These are phyloP conservation scores for Aureobasidium sp. DNA, from an alignment of 2,329 filamentous ascomycete species.

Conservation along the genomic window DNA sequence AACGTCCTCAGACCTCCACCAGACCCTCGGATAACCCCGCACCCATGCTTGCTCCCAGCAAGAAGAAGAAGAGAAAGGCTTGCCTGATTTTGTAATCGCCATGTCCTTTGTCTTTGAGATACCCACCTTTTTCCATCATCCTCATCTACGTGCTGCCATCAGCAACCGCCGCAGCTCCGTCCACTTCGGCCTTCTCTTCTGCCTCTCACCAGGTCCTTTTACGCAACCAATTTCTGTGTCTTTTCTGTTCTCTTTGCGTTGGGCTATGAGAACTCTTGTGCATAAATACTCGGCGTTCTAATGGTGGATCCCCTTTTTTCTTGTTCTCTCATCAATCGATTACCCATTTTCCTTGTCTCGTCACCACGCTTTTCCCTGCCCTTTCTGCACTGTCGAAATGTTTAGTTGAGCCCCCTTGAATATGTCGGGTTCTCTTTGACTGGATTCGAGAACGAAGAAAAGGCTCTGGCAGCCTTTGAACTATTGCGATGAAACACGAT, in stretches of 20 bases:
- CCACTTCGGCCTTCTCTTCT: background rate
- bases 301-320: background rate
- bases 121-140: background rate
- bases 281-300: slow-evolving; percentile 4
- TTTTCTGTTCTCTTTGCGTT: background rate
- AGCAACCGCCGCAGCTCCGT: background rate
- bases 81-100: slow-evolving; percentile 60
- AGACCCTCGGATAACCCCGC: slow-evolving; percentile 21
- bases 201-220: background rate
- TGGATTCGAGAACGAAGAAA: background rate
- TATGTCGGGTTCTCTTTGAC: background rate
- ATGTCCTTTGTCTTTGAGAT: background rate
- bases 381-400: slow-evolving; percentile 1
- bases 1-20: slow-evolving; percentile 26
- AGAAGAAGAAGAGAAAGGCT: slow-evolving; percentile 76
- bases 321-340: background rate
- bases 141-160: background rate
- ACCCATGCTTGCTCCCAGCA: slow-evolving; percentile 22
- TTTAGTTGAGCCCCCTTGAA: background rate
- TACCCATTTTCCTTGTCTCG: slow-evolving; percentile 55
- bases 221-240: background rate
- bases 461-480: background rate
- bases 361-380: slow-evolving; percentile 35
- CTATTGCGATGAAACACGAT: background rate
- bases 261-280: background rate